Base-by-base conservation (phyloP, 331 rosid species). In the Malus hybrid region DNA sequence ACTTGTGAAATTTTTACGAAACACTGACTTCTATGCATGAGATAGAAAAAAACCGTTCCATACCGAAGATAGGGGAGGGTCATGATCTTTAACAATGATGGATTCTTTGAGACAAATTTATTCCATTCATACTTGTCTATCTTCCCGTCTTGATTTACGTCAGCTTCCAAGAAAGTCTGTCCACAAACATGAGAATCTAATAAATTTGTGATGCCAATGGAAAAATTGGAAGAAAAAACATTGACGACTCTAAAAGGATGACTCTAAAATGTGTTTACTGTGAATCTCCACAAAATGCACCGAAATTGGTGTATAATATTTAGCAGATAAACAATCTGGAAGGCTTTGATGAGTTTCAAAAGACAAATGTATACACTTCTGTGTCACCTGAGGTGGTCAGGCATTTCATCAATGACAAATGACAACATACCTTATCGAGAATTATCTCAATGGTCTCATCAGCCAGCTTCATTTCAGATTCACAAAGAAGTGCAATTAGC, bases 101-200 rank as follows among this genome's bases (percentile, higher is more conserved):
- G 96, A 71, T 94, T 94, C 86, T 86, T 66, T 1, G 72, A 48
- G 65, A 94, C 99, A 19, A 92, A 94, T 39, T 69, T 79, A 46
- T 77, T 71, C 99, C 99, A 94, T 80, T 92, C 99, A 0, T 52
- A 74, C 74, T 77, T 87, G 89, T 92, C 99, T 70, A 94, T 92
- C 83, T 83, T 94, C 67, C 99, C 99, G 66, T 94, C 99, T 79
- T 85, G 89, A 74, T 94, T 87, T 7, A 77, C 92, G 75, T 94
- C 99, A 67, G 97, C 97, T 56, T 87, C 99, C 85, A 84, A 54
- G 89, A 94, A 92, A 67, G 99, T 94, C 99, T 94, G 83, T 13
- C 70, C 80, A 78, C 33, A 77, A 63, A 81, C 11, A 59, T 39
- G 5, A 74, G 52, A 69, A 44, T 44, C 14, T 44, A 44, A 44